Conservation (phyloP, 345 rosid genomes). For the Brassica napus region Da-Ae NC_063443.1:15128001-15128500, state of each 20-base stretch:
- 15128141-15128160: not conserved
- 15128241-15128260: slow-evolving; percentile 76
- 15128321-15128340: not conserved
- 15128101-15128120: not conserved
- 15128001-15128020: slow-evolving; percentile 75
- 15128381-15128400: not conserved
- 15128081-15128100: not conserved
- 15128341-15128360: not conserved
- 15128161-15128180: not conserved
- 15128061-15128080: slow-evolving; percentile 82
- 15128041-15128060: slow-evolving; percentile 67
- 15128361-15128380: not conserved
- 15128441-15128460: not conserved
- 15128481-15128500: not conserved
- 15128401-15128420: not conserved
- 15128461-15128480: not conserved
- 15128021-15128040: slow-evolving; percentile 86
- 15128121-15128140: not conserved
- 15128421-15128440: not conserved
- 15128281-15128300: slow-evolving; percentile 1
- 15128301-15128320: not conserved
- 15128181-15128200: slow-evolving; percentile 8
- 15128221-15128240: slow-evolving; percentile 70
- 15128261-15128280: slow-evolving; percentile 81
- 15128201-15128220: slow-evolving; percentile 94